These are phyloP conservation scores for Agapanthus africanus DNA, from an alignment of 106 monocot species.

Conservation along the genomic window DNA sequence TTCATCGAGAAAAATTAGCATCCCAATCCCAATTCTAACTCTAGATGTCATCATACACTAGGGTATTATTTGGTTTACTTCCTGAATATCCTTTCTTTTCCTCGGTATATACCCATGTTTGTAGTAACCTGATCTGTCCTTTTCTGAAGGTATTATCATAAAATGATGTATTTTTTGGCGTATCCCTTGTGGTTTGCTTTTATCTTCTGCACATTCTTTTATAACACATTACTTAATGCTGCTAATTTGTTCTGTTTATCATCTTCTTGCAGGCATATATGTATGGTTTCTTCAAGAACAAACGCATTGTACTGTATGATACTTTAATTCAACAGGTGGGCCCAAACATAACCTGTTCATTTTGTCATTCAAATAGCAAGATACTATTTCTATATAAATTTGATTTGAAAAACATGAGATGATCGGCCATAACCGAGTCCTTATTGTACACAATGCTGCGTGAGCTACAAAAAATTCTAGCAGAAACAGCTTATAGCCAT, in stretches of 20 bases:
- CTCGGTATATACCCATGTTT: neutral
- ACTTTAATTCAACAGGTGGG: constrained; percentile 94
- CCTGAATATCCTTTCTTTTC: neutral
- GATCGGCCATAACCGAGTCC: neutral
- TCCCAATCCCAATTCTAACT: neutral
- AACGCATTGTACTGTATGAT: constrained; percentile 94
- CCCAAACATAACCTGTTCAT: neutral
- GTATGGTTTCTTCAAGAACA: constrained; percentile 99
- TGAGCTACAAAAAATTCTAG: too few species aligned
- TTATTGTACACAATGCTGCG: neutral
- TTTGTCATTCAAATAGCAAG: neutral
- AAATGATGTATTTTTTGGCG: neutral
- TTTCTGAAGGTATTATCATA: neutral
- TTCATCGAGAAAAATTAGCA: neutral
- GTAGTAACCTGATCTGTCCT: neutral
- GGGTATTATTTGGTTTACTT: neutral
- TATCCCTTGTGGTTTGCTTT: neutral
- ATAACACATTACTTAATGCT: neutral
- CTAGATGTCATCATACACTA: neutral
- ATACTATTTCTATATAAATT: neutral
- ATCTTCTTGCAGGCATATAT: constrained; percentile 94
- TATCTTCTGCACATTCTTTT: neutral
- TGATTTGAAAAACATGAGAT: neutral
- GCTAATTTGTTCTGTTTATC: too few species aligned
- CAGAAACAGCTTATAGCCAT: neutral